Evolutionary conservation across 495 filamentous ascomycete species (phyloP).

Genomic region (Xylaria curta): DNA sequence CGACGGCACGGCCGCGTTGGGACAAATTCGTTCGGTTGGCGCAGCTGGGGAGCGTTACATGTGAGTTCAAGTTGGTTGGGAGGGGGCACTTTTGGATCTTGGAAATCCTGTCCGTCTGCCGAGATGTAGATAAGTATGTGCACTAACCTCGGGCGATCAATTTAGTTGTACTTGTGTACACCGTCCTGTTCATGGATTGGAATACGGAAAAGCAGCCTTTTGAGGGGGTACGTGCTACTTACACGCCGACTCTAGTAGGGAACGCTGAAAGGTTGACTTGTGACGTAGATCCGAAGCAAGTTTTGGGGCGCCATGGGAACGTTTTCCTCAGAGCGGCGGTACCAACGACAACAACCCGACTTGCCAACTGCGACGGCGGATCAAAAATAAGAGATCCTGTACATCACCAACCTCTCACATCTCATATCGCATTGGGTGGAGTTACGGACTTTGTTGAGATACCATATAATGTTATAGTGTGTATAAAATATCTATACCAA

Average conservation of each 20-base stretch:
- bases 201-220: constrained; percentile 66
- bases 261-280: not conserved
- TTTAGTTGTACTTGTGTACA: constrained; percentile 72
- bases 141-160: constrained; percentile 12
- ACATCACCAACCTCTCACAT: constrained; percentile 27
- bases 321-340: constrained; percentile 38
- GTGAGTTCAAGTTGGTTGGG: constrained; percentile 53
- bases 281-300: constrained; percentile 39
- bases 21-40: constrained; percentile 71
- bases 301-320: constrained; percentile 41
- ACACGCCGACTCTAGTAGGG: not conserved
- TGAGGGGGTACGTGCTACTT: constrained; percentile 52
- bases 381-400: constrained; percentile 28
- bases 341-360: constrained; percentile 32
- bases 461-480: constrained; percentile 28
- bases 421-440: constrained; percentile 26
- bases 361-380: constrained; percentile 30
- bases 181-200: constrained; percentile 82
- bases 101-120: not conserved
- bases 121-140: not conserved
- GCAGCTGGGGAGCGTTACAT: constrained; percentile 69
- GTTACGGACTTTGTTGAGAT: constrained; percentile 22
- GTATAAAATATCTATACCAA: constrained; percentile 24
- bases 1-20: constrained; percentile 76
- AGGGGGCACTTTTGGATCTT: not conserved